A percentile compares a stretch with the other conserved stretches of the same genome.
phyloP scores from a whole-genome alignment of 768 basidiomycete genomes.

The Saitozyma podzolica region DNA sequence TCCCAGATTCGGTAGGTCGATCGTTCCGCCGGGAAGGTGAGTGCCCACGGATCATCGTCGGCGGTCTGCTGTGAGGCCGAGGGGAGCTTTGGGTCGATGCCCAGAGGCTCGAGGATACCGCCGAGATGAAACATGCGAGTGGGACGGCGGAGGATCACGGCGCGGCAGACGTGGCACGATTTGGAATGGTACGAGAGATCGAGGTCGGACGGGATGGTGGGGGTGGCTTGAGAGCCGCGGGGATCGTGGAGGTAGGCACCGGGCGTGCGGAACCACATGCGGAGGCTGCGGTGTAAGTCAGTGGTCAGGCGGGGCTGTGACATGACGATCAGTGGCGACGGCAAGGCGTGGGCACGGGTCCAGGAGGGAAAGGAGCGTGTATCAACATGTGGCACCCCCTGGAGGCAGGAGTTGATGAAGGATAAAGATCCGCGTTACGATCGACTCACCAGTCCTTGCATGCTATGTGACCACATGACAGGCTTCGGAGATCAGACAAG shows the following conservation, averaged over 20 bases:
- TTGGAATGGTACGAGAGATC: constrained; percentile 38
- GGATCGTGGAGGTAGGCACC: constrained; percentile 23
- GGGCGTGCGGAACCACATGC: constrained; percentile 30
- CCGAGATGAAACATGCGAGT: constrained; percentile 29
- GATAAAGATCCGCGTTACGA: no score
- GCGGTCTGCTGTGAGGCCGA: constrained; percentile 11
- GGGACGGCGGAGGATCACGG: constrained; percentile 31
- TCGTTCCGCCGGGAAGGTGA: constrained; percentile 31
- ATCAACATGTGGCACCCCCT: no score
- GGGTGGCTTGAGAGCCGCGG: neutral
- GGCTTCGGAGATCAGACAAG: constrained; percentile 10
- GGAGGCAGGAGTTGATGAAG: no score
- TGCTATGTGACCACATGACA: constrained; percentile 43
- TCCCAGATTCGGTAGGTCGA: constrained; percentile 30
- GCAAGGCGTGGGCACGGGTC: no score
- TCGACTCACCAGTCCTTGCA: constrained; percentile 41
- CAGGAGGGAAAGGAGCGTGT: no score
- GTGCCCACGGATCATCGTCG: constrained; percentile 32
- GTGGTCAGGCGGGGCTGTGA: neutral
- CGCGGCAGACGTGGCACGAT: constrained; percentile 41
- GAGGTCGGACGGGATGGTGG: constrained; percentile 7
- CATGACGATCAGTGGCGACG: neutral
- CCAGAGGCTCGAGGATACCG: constrained; percentile 37
- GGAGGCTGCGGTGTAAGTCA: constrained; percentile 21
- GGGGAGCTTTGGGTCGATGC: constrained; percentile 21